phyloP scores from a whole-genome alignment of 2,329 filamentous ascomycete species.

The Penicillium occitanis region DNA sequence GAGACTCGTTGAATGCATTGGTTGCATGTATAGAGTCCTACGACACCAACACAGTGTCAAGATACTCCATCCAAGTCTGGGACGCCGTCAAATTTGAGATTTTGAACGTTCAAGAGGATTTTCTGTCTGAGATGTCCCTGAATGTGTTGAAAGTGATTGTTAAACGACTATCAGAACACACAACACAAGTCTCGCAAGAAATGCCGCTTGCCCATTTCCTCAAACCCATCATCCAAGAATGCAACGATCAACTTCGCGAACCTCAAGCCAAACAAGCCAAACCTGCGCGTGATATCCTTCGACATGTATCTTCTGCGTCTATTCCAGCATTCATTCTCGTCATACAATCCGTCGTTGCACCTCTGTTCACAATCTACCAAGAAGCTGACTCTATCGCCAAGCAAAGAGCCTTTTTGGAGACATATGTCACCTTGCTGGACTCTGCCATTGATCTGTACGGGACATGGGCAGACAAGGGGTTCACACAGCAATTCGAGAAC shows the following conservation, averaged over 20 bases:
- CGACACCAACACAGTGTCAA: constrained; percentile 58
- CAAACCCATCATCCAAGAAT: constrained; percentile 63
- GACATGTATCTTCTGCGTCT: constrained; percentile 57
- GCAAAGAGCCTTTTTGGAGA: constrained; percentile 62
- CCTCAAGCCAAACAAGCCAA: constrained; percentile 68
- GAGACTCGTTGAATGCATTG: constrained; percentile 65
- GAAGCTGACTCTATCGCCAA: constrained; percentile 62
- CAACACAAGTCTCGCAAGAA: constrained; percentile 39
- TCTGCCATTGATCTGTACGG: constrained; percentile 60
- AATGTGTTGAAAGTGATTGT: constrained; percentile 57
- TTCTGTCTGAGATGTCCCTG: constrained; percentile 61
- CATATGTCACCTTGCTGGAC: constrained; percentile 58
- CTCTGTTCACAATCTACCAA: constrained; percentile 60
- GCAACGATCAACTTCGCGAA: constrained; percentile 66
- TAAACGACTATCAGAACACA: constrained; percentile 52
- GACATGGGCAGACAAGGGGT: constrained; percentile 52
- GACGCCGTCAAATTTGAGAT: constrained; percentile 69
- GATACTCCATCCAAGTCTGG: constrained; percentile 66
- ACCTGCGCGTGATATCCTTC: constrained; percentile 61
- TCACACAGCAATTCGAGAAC: constrained; percentile 40
- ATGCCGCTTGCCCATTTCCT: constrained; percentile 55
- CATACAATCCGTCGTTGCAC: constrained; percentile 57
- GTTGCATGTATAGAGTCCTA: constrained; percentile 61
- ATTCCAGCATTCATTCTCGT: constrained; percentile 56
- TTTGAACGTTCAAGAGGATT: constrained; percentile 65